These are phyloP conservation scores for Erodium chrysanthum DNA, from an alignment of 441 rosid species.

Conservation along the genomic window DNA sequence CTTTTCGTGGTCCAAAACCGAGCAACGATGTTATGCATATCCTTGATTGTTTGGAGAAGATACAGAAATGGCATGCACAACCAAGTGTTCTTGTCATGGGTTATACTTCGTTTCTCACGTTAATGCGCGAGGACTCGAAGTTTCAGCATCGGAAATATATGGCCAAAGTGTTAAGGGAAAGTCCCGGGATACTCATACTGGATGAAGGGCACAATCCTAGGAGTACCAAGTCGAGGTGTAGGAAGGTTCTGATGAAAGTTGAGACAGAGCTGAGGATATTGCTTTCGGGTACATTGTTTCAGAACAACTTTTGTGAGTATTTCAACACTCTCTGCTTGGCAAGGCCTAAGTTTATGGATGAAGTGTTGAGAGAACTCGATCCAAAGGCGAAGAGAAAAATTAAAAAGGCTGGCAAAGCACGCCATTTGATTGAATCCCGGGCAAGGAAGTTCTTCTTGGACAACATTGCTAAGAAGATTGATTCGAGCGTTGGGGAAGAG, in stretches of 20 bases:
- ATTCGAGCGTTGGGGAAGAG: constrained; percentile 56
- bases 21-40: constrained; percentile 83
- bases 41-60: constrained; percentile 83
- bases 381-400: constrained; percentile 25
- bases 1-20: constrained; percentile 47
- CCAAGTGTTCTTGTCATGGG: constrained; percentile 97
- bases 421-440: constrained; percentile 53
- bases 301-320: constrained; percentile 90
- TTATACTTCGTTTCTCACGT: constrained; percentile 75
- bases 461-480: constrained; percentile 68
- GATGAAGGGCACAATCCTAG: constrained; percentile 97
- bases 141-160: constrained; percentile 67
- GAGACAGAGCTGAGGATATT: constrained; percentile 62
- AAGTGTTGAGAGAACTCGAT: constrained; percentile 56
- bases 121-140: constrained; percentile 82
- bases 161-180: constrained; percentile 84
- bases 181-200: constrained; percentile 70
- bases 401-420: constrained; percentile 37
- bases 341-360: constrained; percentile 71
- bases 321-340: constrained; percentile 89
- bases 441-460: constrained; percentile 81
- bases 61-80: constrained; percentile 85
- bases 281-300: constrained; percentile 90
- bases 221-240: constrained; percentile 82
- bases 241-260: constrained; percentile 89